These are phyloP conservation scores for Leucosporidium yakuticum DNA, from an alignment of 768 basidiomycete genomes.

Conservation along the genomic window DNA sequence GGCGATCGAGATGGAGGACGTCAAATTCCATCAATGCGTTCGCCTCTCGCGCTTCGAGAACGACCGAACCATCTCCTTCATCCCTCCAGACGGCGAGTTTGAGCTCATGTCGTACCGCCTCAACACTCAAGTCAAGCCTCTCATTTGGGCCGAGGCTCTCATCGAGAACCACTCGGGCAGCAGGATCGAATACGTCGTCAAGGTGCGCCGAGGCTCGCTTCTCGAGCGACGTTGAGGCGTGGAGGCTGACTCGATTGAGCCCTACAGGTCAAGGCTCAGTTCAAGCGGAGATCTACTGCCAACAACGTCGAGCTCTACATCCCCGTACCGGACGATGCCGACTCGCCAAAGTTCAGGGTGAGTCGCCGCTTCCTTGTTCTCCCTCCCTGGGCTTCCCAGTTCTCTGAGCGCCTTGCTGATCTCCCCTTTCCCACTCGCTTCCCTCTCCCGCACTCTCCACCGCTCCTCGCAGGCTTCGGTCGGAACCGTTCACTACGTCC, in stretches of 20 bases:
- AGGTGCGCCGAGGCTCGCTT: slow-evolving; percentile 42
- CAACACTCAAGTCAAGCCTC: slow-evolving; percentile 83
- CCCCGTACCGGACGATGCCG: slow-evolving; percentile 97
- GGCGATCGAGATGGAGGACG: slow-evolving; percentile 99
- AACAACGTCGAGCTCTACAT: slow-evolving; percentile 99
- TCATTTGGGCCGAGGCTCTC: slow-evolving; percentile 94
- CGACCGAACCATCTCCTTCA: slow-evolving; percentile 97
- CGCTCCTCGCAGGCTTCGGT: slow-evolving; percentile 65
- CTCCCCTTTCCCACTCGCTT: slow-evolving; percentile 1
- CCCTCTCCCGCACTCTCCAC: background rate
- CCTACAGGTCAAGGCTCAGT: slow-evolving; percentile 68
- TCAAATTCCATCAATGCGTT: slow-evolving; percentile 99
- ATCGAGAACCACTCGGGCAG: slow-evolving; percentile 93
- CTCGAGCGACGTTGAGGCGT: slow-evolving; percentile 40
- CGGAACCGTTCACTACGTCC: slow-evolving; percentile 91
- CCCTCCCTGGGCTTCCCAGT: background rate
- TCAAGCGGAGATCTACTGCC: slow-evolving; percentile 90
- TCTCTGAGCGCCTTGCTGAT: no score
- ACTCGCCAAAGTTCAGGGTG: slow-evolving; percentile 93
- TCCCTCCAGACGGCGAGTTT: slow-evolving; percentile 97
- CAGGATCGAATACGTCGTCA: slow-evolving; percentile 89
- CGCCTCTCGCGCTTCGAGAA: slow-evolving; percentile 95
- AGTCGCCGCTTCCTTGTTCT: slow-evolving; percentile 40
- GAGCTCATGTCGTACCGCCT: slow-evolving; percentile 96
- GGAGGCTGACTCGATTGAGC: slow-evolving; percentile 13